Conservation (phyloP, 148 eudicot genomes). For the Chenopodium quinoa region DNA sequence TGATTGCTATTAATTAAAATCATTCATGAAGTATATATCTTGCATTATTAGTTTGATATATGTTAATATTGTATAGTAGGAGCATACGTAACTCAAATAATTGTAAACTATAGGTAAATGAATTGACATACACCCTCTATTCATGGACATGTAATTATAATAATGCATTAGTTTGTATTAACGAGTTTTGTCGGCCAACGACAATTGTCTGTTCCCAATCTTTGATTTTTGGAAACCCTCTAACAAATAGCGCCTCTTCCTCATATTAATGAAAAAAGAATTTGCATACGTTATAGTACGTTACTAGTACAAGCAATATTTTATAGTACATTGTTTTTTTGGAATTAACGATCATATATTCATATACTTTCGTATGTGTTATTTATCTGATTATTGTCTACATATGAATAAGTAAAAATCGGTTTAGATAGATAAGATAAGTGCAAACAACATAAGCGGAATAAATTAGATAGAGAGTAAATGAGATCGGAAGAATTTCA, state of each 20-base stretch:
- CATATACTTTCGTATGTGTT: too few species aligned
- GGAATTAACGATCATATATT: too few species aligned
- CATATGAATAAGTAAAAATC: too few species aligned
- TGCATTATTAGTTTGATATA: not conserved
- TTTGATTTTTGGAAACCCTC: not conserved
- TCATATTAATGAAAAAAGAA: not conserved
- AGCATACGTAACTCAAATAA: not conserved
- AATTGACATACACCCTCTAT: not conserved
- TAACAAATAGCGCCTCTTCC: not conserved
- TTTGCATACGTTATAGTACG: too few species aligned
- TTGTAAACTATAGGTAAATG: not conserved
- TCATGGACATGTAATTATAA: not conserved
- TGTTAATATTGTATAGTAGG: not conserved
- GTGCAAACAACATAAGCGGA: too few species aligned
- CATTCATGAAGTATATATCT: not conserved
- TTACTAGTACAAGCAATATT: not conserved
- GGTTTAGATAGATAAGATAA: too few species aligned
- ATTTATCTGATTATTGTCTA: too few species aligned
- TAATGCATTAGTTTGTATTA: conserved; percentile 1
- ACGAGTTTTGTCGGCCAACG: conserved; percentile 3
- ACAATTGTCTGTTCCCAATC: not conserved
- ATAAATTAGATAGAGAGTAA: too few species aligned
- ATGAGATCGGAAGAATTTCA: too few species aligned
- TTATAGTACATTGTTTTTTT: too few species aligned
- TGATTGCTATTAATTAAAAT: not conserved